These are phyloP conservation scores for Blastobotrys muscicola DNA, from an alignment of 805 yeast species.

Conservation along the genomic window DNA sequence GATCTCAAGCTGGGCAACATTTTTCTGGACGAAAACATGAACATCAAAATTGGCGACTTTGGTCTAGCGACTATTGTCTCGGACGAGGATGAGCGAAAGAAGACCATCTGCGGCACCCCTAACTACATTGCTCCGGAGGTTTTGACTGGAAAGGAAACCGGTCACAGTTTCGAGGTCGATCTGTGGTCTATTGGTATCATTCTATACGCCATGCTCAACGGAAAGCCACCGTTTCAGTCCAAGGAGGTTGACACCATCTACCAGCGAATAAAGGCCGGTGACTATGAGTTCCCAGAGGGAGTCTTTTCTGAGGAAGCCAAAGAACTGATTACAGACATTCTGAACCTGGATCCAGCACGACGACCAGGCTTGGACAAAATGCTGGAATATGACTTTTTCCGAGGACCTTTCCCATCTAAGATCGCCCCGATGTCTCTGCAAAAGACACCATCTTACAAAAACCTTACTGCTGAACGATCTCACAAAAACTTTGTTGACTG, in stretches of 20 bases:
- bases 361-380: conserved; percentile 79
- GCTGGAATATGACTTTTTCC: conserved; percentile 75
- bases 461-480: conserved; percentile 40
- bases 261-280: conserved; percentile 79
- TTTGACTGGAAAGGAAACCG: conserved; percentile 69
- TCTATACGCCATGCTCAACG: conserved; percentile 84
- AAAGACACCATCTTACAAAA: conserved; percentile 49
- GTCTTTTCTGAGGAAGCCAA: conserved; percentile 65
- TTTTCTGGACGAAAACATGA: conserved; percentile 88
- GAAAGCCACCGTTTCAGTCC: conserved; percentile 97
- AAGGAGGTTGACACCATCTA: conserved; percentile 88
- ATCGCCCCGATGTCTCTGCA: conserved; percentile 55
- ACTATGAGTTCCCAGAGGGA: conserved; percentile 68
- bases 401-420: conserved; percentile 67
- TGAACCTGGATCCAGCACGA: conserved; percentile 65
- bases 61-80: conserved; percentile 96
- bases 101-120: conserved; percentile 97
- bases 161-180: conserved; percentile 92
- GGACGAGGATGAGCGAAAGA: conserved; percentile 61
- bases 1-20: conserved; percentile 94
- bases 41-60: conserved; percentile 92
- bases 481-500: conserved; percentile 10
- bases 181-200: conserved; percentile 97
- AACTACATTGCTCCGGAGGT: conserved; percentile 98
- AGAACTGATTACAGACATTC: conserved; percentile 52